Evolutionary conservation across 2,329 filamentous ascomycete species (phyloP).

Genomic region (Trichoderma pleuroti): DNA sequence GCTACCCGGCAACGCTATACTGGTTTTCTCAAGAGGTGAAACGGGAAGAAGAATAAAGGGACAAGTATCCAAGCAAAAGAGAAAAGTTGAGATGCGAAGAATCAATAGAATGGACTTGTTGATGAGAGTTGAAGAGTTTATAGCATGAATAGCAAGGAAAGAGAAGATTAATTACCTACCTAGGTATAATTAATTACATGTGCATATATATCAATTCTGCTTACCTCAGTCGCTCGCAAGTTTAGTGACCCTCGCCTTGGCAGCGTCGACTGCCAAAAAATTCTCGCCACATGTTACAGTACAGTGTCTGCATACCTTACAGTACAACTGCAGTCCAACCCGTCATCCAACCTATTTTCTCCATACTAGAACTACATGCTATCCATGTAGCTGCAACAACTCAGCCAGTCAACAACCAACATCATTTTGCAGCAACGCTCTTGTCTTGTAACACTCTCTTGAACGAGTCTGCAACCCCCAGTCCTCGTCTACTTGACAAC

Average conservation of each 20-base stretch:
- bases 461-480: not conserved
- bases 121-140: not conserved
- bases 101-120: not conserved
- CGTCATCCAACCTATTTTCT: not conserved
- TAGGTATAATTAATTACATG: no score
- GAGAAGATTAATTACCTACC: no score
- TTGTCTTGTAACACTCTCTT: not conserved
- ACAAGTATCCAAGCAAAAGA: no score
- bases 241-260: not conserved
- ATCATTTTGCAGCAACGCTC: not conserved
- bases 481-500: not conserved
- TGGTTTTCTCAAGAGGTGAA: not conserved
- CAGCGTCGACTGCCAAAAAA: not conserved
- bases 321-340: not conserved
- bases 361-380: not conserved
- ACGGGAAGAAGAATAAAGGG: not conserved
- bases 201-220: not conserved
- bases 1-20: conserved; percentile 2
- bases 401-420: not conserved
- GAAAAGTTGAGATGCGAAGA: not conserved
- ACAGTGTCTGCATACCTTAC: not conserved
- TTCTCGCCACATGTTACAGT: not conserved
- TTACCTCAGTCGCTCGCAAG: not conserved
- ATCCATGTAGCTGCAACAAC: not conserved
- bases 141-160: not conserved